phyloP scores from a whole-genome alignment of 306 rosid genomes.

The Lathyrus oleraceus region DNA sequence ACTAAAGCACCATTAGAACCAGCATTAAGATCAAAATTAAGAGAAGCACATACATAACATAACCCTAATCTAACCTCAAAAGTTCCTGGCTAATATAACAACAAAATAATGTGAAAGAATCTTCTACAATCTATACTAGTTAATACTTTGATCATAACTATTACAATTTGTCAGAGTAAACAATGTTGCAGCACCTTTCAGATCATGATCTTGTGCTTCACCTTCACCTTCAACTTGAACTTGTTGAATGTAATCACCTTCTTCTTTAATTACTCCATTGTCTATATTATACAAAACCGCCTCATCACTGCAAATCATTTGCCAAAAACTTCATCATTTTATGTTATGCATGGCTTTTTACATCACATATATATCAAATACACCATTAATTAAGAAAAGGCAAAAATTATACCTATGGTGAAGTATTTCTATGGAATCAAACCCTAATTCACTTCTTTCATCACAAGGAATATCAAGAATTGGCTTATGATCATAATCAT shows the following conservation, averaged over 20 bases:
- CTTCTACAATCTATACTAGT: slow-evolving; percentile 38
- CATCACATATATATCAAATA: neutral
- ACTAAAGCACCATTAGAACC: neutral
- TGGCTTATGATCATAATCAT: slow-evolving; percentile 52
- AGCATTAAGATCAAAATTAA: too few relatives aligned
- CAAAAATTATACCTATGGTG: slow-evolving; percentile 50
- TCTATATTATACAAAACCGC: slow-evolving; percentile 52
- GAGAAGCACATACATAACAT: neutral
- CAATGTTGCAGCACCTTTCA: slow-evolving; percentile 68
- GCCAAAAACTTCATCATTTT: neutral
- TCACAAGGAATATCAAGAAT: slow-evolving; percentile 41
- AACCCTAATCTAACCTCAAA: slow-evolving; percentile 18
- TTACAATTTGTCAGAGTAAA: slow-evolving; percentile 64
- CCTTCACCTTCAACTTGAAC: slow-evolving; percentile 48
- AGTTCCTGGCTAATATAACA: slow-evolving; percentile 22
- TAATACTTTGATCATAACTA: slow-evolving; percentile 30
- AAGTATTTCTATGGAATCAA: slow-evolving; percentile 40
- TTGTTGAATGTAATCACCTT: slow-evolving; percentile 46
- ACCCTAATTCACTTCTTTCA: slow-evolving; percentile 44
- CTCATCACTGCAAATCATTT: slow-evolving; percentile 54
- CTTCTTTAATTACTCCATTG: slow-evolving; percentile 45
- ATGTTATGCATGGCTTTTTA: neutral
- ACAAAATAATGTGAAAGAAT: slow-evolving; percentile 29
- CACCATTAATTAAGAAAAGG: neutral
- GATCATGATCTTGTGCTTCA: slow-evolving; percentile 60